phyloP scores from a whole-genome alignment of 1,139 yeast genomes.

The Kodamaea sp. region DNA sequence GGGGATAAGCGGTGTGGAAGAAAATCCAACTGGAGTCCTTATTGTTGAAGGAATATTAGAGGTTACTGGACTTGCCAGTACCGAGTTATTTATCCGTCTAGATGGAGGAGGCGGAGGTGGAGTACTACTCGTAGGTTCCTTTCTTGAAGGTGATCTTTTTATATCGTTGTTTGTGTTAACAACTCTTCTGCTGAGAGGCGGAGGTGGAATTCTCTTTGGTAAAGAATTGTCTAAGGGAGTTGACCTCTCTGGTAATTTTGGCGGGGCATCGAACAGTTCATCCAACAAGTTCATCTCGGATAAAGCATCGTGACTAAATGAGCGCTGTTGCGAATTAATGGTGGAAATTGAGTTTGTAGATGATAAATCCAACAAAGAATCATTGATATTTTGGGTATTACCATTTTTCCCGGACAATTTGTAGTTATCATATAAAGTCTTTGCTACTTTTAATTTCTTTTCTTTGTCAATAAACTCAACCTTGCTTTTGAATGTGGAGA shows the following conservation, averaged over 20 bases:
- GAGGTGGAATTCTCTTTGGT: conserved; percentile 39
- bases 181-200: conserved; percentile 28
- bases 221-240: conserved; percentile 10
- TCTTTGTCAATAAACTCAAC: conserved; percentile 58
- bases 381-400: conserved; percentile 9
- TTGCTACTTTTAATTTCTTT: conserved; percentile 29
- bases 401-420: conserved; percentile 26
- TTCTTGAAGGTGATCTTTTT: conserved; percentile 17
- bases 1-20: conserved; percentile 40
- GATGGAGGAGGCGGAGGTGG: conserved; percentile 31
- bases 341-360: conserved; percentile 14
- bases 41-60: conserved; percentile 2
- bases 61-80: conserved; percentile 11
- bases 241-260: conserved; percentile 23
- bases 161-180: conserved; percentile 5
- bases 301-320: conserved; percentile 29
- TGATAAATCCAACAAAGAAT: conserved; percentile 18
- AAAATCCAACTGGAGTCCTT: conserved; percentile 32
- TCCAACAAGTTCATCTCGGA: conserved; percentile 39
- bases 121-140: conserved; percentile 14
- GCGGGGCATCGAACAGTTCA: conserved; percentile 21
- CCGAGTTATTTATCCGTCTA: conserved; percentile 15
- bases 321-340: conserved; percentile 7
- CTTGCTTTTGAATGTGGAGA: conserved; percentile 63
- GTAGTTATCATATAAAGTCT: conserved; percentile 29